phyloP scores from a whole-genome alignment of 192 early-diverging fungal genomes.

The Entomortierella lignicola region DNA sequence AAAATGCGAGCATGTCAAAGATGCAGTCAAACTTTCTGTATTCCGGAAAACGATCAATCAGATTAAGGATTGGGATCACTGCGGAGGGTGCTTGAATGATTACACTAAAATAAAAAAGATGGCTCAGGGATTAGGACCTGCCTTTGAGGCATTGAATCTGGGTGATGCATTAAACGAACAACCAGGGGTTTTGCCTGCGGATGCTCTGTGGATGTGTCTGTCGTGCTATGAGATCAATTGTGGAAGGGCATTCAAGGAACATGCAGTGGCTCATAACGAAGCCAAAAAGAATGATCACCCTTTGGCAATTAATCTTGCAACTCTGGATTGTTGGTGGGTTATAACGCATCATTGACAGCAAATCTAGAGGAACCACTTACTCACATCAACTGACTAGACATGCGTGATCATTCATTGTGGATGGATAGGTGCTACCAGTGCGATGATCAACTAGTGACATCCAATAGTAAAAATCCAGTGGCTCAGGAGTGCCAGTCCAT shows the following conservation, averaged over 20 bases:
- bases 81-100: slow-evolving; percentile 15
- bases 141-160: not conserved
- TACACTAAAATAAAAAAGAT: slow-evolving; percentile 1
- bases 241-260: slow-evolving; percentile 30
- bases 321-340: slow-evolving; percentile 32
- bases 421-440: slow-evolving; percentile 49
- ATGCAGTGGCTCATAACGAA: slow-evolving; percentile 26
- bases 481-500: slow-evolving; percentile 19
- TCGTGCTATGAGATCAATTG: slow-evolving; percentile 43
- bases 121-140: slow-evolving; percentile 16
- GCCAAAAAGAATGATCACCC: slow-evolving; percentile 17
- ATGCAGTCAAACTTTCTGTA: slow-evolving; percentile 17
- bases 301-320: slow-evolving; percentile 33
- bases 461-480: slow-evolving; percentile 36
- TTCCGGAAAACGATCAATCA: slow-evolving; percentile 7
- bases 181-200: slow-evolving; percentile 6
- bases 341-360: not conserved
- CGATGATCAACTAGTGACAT: slow-evolving; percentile 23
- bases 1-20: slow-evolving; percentile 36
- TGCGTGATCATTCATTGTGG: not conserved
- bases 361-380: not conserved
- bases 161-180: not conserved
- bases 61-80: slow-evolving; percentile 42
- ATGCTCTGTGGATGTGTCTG: slow-evolving; percentile 42
- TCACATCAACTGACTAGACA: not conserved